These are phyloP conservation scores for Suillus subaureus DNA, from an alignment of 768 basidiomycete genomes.

Conservation along the genomic window DNA sequence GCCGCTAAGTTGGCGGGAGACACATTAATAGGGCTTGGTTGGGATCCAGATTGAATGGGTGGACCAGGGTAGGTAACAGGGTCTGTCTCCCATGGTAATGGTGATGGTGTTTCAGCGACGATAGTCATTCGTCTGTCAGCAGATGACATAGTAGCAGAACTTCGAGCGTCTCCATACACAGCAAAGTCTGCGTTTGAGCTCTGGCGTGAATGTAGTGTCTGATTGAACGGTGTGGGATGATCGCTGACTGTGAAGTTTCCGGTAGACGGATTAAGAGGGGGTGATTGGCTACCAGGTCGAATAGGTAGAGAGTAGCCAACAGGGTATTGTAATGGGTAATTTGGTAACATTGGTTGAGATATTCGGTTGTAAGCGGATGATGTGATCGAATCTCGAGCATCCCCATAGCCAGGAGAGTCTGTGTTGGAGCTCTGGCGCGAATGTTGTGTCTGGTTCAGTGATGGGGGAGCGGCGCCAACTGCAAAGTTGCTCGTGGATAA, in stretches of 20 bases:
- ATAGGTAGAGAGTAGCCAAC: slow-evolving; percentile 12
- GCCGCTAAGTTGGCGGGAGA: neutral
- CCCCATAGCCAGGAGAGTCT: slow-evolving; percentile 17
- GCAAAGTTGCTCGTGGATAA: neutral
- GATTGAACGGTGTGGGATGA: neutral
- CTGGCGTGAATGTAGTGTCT: slow-evolving; percentile 13
- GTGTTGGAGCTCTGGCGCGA: slow-evolving; percentile 22
- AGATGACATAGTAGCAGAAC: slow-evolving; percentile 33
- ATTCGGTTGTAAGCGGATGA: slow-evolving; percentile 45
- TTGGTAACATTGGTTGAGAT: slow-evolving; percentile 35
- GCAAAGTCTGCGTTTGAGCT: slow-evolving; percentile 21
- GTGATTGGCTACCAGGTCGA: slow-evolving; percentile 7
- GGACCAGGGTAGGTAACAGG: neutral
- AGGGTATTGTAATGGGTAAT: slow-evolving; percentile 35
- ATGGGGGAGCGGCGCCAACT: neutral
- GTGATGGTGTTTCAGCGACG: neutral
- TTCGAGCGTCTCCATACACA: slow-evolving; percentile 18
- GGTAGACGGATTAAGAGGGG: slow-evolving; percentile 11
- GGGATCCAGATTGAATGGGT: neutral
- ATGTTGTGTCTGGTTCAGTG: slow-evolving; percentile 7
- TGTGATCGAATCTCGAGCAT: slow-evolving; percentile 20
- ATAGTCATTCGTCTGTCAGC: slow-evolving; percentile 51
- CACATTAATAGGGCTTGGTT: neutral
- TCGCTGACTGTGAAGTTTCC: neutral
- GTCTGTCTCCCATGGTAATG: neutral